Evolutionary conservation across 2,329 filamentous ascomycete species (phyloP).

Genomic region (Sclerotinia spermophila): DNA sequence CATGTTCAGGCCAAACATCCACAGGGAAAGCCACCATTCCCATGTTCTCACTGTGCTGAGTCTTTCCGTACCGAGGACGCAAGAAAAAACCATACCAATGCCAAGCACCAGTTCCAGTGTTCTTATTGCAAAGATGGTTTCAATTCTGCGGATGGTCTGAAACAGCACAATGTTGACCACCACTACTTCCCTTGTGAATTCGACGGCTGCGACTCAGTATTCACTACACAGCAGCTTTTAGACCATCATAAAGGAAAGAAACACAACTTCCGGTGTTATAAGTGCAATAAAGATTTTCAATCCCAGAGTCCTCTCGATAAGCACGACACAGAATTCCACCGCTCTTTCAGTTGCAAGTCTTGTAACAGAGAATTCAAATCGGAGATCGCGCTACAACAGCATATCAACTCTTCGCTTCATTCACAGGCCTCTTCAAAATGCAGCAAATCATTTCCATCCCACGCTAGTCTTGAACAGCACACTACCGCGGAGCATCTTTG

Average conservation of each 20-base stretch:
- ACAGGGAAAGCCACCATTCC: too few relatives aligned
- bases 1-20: too few relatives aligned
- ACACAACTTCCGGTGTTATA: background rate
- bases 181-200: background rate
- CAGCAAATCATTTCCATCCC: background rate
- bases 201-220: background rate
- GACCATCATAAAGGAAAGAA: background rate
- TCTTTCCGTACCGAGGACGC: background rate
- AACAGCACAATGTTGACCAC: background rate
- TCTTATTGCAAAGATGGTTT: background rate
- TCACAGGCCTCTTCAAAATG: background rate
- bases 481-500: background rate
- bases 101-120: background rate
- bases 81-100: background rate
- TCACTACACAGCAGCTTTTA: background rate
- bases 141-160: background rate
- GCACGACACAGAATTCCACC: background rate
- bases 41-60: too few relatives aligned
- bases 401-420: background rate
- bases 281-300: background rate
- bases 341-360: background rate
- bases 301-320: background rate
- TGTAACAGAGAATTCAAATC: background rate
- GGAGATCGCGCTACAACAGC: background rate
- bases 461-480: background rate